These are phyloP conservation scores for Penicilliopsis zonata DNA, from an alignment of 495 filamentous ascomycete species.

Conservation along the genomic window DNA sequence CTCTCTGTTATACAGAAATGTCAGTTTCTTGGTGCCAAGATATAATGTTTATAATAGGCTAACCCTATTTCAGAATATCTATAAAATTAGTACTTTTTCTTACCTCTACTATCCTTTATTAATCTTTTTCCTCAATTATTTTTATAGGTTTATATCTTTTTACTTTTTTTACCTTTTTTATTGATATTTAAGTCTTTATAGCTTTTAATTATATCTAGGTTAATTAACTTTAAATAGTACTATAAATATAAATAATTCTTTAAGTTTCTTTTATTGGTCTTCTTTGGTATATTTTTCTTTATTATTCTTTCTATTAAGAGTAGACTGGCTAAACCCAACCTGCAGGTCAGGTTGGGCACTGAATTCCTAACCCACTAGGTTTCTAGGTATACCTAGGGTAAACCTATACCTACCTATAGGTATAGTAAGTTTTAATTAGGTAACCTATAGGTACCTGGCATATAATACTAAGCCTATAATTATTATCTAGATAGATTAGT, in stretches of 20 bases:
- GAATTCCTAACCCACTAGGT: too few relatives aligned
- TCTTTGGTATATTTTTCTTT: neutral
- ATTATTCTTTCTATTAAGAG: too few relatives aligned
- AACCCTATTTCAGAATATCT: neutral
- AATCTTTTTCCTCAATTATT: neutral
- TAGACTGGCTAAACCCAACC: too few relatives aligned
- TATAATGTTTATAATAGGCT: constrained; percentile 1
- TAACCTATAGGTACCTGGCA: neutral
- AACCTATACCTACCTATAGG: too few relatives aligned
- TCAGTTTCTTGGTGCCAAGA: neutral
- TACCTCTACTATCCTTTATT: neutral
- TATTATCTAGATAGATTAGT: neutral
- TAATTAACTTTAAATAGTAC: neutral
- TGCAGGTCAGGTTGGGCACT: too few relatives aligned
- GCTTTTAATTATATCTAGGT: neutral
- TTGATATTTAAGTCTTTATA: neutral
- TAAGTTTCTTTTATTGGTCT: neutral
- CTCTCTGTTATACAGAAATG: neutral
- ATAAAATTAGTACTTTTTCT: constrained; percentile 2
- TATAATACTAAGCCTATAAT: neutral
- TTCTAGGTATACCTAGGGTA: too few relatives aligned
- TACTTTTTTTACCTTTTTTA: neutral
- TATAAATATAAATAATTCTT: constrained; percentile 2
- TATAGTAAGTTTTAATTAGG: too few relatives aligned
- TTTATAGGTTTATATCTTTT: neutral